Base-by-base conservation (phyloP, 306 rosid species). In the Astragalus membranaceus region DNA sequence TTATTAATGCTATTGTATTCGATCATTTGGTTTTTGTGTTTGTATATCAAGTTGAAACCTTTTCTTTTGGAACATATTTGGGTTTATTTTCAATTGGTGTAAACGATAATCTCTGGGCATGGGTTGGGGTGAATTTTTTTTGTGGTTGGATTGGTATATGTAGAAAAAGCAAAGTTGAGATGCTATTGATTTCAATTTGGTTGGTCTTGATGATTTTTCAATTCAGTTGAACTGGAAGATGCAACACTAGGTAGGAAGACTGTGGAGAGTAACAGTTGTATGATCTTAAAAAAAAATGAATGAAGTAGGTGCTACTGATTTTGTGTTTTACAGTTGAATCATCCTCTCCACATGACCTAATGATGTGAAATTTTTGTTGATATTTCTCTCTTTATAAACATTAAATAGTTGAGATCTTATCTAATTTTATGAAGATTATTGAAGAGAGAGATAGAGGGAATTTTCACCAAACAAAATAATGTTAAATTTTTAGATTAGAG, bases 1-100 rank as follows among this genome's bases (percentile, higher is more conserved):
- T 56, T 29, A 32, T 52, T 49, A 6, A 53, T 62, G 60, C 6
- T 49, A 0, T 13, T 8, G 48, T 26, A 14, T 58, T 50, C 69
- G 79, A 73, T 81, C 74, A 70, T 69, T 73, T 76, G 29, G 41
- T 52, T 11, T 66, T 72, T 68, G 55, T 55, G 8, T n/a, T 70
- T 74, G 23, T 29, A 13, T 65, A 20, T 67, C 26, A 55, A 71
- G 41, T 62, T 79, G 65, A 14, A 59, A 10, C 11, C 49, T 72
- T 72, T 44, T 46, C 61, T 39, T 33, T 56, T 58, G 2, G 10
- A 52, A 2, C 11, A 9, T 30, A 46, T 67, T 10, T 76, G 64
- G 72, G 57, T 59, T 48, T 54, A 54, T 54, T 63, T 69, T 66
- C 60, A 66, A 76, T 72, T 69, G 52, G 32, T 26, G 10, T 56